Evolutionary conservation across 176 grass and related monocot genomes (phyloP), one percentile per base, ranked within the genome.

Genomic region (Otatea glauca): DNA sequence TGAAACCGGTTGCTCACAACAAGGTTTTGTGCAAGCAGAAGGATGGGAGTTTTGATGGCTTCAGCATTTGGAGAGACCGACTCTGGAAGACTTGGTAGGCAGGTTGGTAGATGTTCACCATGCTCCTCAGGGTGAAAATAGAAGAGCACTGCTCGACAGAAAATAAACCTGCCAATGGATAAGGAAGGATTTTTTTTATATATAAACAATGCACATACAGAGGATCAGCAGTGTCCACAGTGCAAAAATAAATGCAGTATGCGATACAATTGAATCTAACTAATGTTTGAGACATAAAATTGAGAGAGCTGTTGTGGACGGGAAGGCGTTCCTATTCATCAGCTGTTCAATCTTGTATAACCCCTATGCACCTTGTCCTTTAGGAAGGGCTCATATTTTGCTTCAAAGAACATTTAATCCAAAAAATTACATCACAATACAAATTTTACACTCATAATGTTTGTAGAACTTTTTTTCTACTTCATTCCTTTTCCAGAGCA

Each of bases 131-230:
- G 76, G 53, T 81, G 81, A 58, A 94, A 96, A 81, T 89, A 83
- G 89, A 67, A 92, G 17, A 99, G 84, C 35, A 92, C 97, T 65
- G 89, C 78, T 78, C 93, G 92, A 60, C 97, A 99, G 81, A 99
- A 99, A 91, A 99, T 96, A 94, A 99, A 99, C 90, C 97, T 99
- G 91, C 34, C 76, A 13, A 78, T 42, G 61, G 5, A 77, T 39
- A 83, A 86, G 23, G 16, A 80, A 49, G 0, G 23, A 67, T 27
- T 50, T 24, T 44, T 45, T 32, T 73, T 10, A 73, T n/a, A n/a
- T n/a, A 73, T 45, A 70, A 83, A 62, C 53, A 60, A 17, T 73
- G 68, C 3, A 0, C 20, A 15, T 27, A 27, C 3, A 48, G 21
- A 49, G 7, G 63, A 54, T 53, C 21, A 77, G 48, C 21, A 82